Conservation (phyloP, 2,329 filamentous ascomycete species). For the Chrysosporium queenslandicum region DNA sequence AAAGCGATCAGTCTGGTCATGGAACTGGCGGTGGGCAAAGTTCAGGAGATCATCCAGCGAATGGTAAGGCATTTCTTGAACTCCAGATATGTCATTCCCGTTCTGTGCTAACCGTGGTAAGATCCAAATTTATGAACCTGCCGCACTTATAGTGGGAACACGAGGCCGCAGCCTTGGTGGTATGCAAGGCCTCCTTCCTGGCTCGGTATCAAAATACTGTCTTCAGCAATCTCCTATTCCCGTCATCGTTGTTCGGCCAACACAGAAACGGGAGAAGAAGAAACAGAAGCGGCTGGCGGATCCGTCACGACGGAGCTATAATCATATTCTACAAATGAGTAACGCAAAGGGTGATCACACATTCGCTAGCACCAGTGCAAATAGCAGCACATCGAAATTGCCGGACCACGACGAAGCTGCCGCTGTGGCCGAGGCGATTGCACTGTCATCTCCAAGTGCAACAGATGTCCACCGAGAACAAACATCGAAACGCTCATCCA, state of each 20-base stretch:
- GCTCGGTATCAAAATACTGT: conserved; percentile 89
- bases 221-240: conserved; percentile 87
- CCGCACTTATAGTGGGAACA: conserved; percentile 83
- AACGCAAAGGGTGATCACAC: conserved; percentile 43
- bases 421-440: conserved; percentile 43
- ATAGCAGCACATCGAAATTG: conserved; percentile 37
- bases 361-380: conserved; percentile 42
- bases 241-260: conserved; percentile 82
- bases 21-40: conserved; percentile 79
- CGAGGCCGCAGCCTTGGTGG: conserved; percentile 74
- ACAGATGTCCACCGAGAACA: conserved; percentile 2
- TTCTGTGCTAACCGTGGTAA: conserved; percentile 29
- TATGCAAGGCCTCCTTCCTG: conserved; percentile 75
- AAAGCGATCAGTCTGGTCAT: conserved; percentile 76
- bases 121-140: conserved; percentile 87
- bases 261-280: conserved; percentile 79
- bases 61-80: conserved; percentile 50
- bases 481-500: conserved; percentile 2
- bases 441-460: conserved; percentile 26
- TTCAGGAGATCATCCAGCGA: conserved; percentile 81
- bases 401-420: conserved; percentile 42
- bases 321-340: conserved; percentile 62
- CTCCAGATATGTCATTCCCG: background rate
- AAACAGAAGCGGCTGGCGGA: conserved; percentile 76
- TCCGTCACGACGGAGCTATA: conserved; percentile 63